Evolutionary conservation across 371 early-diverging fungal genomes (phyloP), one percentile per base, ranked within the genome.

Genomic region (Mucor lusitanicus): DNA sequence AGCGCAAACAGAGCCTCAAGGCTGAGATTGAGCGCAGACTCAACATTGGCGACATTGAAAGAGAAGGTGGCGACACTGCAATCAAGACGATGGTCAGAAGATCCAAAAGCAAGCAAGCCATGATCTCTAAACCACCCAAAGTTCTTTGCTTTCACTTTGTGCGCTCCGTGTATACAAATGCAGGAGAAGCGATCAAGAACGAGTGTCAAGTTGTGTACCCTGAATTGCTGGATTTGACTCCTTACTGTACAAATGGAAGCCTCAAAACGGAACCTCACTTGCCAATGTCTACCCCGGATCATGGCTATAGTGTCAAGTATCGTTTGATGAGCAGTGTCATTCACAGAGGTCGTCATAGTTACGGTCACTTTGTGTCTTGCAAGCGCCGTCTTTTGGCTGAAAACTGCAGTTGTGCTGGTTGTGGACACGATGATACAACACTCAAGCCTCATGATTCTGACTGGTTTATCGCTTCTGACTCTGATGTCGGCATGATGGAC

Each of bases 341-440:
- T 25, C 97, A 97, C 67, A 89, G 86, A 64, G 96, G 96, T 3
- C 76, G 84, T 25, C 97, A 97, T 74, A 89, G 92, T 3, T 91
- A 82, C 19, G 97, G 96, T 0, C 96, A 97, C 70, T 97, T 92
- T 71, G 88, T 96, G 19, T 89, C 95, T 1, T 94, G 90, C 42
- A 70, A 74, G 25, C 56, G 74, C 68, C 81, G 95, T 9, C 78
- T 94, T 28, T 76, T 64, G 73, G 68, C 87, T 69, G 35, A 65
- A 44, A 39, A 62, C 46, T 67, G 74, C 64, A 63, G 44, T 46
- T 68, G 83, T 63, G 53, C 69, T 30, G 6, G 28, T 6, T 70
- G 75, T 65, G 58, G 67, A 23, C 50, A 62, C 35, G 61, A 57
- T 28, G 23, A 21, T 2, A 67, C 40, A 1, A 6, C 30, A 1